A percentile compares a stretch with the other conserved stretches of the same genome.
Conservation (phyloP, 2,329 filamentous ascomycete genomes). For the Lachnellula occidentalis region DNA sequence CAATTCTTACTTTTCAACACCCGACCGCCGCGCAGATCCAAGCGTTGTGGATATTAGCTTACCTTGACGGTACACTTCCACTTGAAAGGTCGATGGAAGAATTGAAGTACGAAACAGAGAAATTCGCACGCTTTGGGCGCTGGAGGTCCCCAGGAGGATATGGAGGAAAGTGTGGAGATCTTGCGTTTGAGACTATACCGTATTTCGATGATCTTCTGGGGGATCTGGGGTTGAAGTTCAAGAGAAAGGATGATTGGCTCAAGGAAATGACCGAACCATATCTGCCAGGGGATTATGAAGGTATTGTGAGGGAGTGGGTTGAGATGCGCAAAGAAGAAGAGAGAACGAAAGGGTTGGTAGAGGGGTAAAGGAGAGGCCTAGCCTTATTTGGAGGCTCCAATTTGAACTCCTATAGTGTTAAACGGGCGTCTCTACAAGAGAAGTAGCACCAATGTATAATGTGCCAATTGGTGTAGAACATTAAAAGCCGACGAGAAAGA, state of each 20-base stretch:
- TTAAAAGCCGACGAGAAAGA: too few species aligned
- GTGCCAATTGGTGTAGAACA: too few species aligned
- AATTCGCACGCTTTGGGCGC: conserved; percentile 63
- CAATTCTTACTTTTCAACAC: conserved; percentile 39
- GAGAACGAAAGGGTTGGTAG: background rate
- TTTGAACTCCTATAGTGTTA: too few species aligned
- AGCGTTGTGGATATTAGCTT: conserved; percentile 61
- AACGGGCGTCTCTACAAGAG: too few species aligned
- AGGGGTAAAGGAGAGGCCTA: too few species aligned
- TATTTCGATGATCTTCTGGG: conserved; percentile 64
- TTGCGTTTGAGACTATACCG: conserved; percentile 71
- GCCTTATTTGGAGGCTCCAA: background rate
- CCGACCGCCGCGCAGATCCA: conserved; percentile 41
- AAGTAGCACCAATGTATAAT: too few species aligned
- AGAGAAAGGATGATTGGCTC: conserved; percentile 46
- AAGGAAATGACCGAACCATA: conserved; percentile 40
- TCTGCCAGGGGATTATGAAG: conserved; percentile 40
- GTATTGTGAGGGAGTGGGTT: conserved; percentile 39
- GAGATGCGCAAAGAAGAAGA: background rate
- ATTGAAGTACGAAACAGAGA: conserved; percentile 49
- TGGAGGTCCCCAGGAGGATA: conserved; percentile 65
- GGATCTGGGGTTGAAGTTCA: conserved; percentile 56
- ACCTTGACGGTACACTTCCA: conserved; percentile 48
- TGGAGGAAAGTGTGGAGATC: conserved; percentile 58
- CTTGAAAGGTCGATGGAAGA: conserved; percentile 29